phyloP scores from a whole-genome alignment of 148 eudicot genomes.

The Linanthus parryae region DNA sequence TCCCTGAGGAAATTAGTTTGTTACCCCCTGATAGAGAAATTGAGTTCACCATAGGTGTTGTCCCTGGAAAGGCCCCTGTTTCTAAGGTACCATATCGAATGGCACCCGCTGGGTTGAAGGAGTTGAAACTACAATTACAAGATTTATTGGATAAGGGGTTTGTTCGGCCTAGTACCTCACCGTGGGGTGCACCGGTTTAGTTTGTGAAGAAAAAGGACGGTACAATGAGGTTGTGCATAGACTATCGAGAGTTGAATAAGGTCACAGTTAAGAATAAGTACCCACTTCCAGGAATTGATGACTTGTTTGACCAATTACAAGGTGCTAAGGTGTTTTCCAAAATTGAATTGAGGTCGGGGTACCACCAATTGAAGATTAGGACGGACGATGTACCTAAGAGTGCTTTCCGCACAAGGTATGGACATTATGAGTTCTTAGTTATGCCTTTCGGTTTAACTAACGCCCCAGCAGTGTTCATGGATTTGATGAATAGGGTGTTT shows the following conservation, averaged over 20 bases:
- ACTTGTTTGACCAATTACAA: conserved; percentile 2
- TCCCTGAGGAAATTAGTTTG: no score
- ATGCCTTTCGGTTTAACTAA: conserved; percentile 1
- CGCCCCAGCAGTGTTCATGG: conserved; percentile 1
- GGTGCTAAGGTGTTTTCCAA: conserved; percentile 6
- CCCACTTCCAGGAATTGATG: not conserved
- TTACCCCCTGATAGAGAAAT: no score
- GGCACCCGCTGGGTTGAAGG: no score
- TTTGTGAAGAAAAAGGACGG: conserved; percentile 11
- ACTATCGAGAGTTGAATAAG: conserved; percentile 2
- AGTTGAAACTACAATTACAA: no score
- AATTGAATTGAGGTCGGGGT: not conserved
- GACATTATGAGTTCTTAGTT: conserved; percentile 1
- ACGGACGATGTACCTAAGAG: not conserved
- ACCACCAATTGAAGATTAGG: conserved; percentile 2
- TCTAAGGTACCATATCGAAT: no score
- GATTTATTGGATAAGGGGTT: no score
- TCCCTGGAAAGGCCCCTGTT: no score
- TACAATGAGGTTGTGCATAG: not conserved
- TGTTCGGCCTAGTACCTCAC: no score
- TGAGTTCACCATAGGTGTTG: no score
- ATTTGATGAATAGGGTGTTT: conserved; percentile 6
- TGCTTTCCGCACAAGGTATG: not conserved
- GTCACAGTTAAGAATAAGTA: not conserved
- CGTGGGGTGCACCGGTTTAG: no score